Percentiles rank a stretch among this genome's conserved stretches.
Evolutionary conservation across 345 rosid species (phyloP).

Genomic region (Murraya koenigii): DNA sequence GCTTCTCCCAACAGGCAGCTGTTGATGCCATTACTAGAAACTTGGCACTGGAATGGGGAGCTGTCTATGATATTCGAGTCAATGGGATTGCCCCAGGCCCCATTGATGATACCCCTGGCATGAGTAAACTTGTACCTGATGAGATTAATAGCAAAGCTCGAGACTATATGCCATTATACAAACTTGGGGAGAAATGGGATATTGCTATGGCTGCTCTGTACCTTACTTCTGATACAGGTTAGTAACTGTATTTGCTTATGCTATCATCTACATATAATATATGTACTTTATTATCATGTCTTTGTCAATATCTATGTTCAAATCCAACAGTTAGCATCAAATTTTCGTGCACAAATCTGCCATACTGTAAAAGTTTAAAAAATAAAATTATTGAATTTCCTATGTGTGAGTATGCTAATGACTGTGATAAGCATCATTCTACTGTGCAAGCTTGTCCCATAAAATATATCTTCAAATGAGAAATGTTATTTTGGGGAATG

Average conservation of each 20-base stretch:
- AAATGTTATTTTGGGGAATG: background rate
- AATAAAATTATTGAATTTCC: too few species aligned
- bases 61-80: conserved; percentile 57
- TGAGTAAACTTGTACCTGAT: conserved; percentile 71
- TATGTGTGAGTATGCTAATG: background rate
- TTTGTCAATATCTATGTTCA: background rate
- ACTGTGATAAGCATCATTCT: background rate
- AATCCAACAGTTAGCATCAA: background rate
- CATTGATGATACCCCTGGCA: conserved; percentile 68
- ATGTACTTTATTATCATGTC: background rate
- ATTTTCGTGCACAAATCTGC: background rate
- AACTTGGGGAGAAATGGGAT: conserved; percentile 80
- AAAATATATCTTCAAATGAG: background rate
- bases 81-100: conserved; percentile 92
- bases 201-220: conserved; percentile 83
- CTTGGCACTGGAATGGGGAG: conserved; percentile 84
- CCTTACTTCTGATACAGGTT: conserved; percentile 68
- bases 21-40: conserved; percentile 67
- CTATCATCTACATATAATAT: background rate
- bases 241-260: conserved; percentile 11
- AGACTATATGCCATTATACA: conserved; percentile 52
- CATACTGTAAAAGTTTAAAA: too few species aligned
- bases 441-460: background rate
- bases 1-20: conserved; percentile 54
- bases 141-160: conserved; percentile 47